Evolutionary conservation across 805 yeast genomes (phyloP), one percentile per base, ranked within the genome.

Genomic region (Candida coquimbonensis): DNA sequence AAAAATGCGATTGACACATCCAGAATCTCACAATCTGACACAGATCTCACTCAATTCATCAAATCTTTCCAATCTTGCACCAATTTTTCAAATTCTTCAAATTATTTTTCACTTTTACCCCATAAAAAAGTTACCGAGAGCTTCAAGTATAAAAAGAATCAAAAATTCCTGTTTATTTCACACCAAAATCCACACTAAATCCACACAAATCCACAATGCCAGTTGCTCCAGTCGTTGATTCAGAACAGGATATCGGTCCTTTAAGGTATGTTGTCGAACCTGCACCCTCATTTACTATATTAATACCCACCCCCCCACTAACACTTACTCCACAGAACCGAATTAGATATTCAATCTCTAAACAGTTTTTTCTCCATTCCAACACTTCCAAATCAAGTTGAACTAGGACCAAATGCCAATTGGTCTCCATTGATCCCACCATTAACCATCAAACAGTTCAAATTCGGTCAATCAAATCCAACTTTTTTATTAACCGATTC

Each of bases 391-490:
- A 24, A 19, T 3, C 45, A 43, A 29, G 53, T 48, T 17, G 49
- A 42, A 4, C 5, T 50, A 43, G 63, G 53, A 7, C 55, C 51
- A 8, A 34, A 38, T 1, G 31, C 39, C 4, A 8, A 21, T 17
- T 59, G 64, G 64, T 51, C 50, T 24, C 59, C 57, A 0, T 46
- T 52, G 9, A 17, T 14, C 3, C 47, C 55, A 7, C 77, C 74
- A 1, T 2, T 61, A 62, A 13, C 51, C 50, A 56, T 77, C 38
- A 63, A 70, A 48, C 86, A 80, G 59, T 80, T 80, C 62, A 69
- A 69, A 26, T 77, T 74, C 57, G 86, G 86, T 14, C 86, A 80
- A 57, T 74, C 81, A 1, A 80, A 80, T 55, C 86, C 85, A 12
- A 78, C 83, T 1, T 80, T 78, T 55, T 68, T 75, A 27, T 45